These are phyloP conservation scores for Hanseniaspora guilliermondii DNA, from an alignment of 805 yeast genomes.

Conservation along the genomic window DNA sequence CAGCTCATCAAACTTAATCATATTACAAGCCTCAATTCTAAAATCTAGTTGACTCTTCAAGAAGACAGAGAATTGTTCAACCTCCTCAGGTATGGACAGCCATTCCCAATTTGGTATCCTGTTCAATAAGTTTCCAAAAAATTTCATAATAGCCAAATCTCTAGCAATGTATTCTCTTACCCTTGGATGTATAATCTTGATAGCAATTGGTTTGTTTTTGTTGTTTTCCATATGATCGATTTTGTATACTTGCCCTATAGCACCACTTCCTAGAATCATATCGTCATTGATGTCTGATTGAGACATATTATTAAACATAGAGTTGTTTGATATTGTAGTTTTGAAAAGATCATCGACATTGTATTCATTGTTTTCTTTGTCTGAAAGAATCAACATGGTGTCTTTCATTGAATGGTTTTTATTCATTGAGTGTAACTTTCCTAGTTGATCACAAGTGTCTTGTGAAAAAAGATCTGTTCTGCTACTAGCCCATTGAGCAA, in stretches of 20 bases:
- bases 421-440: conserved; percentile 71
- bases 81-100: conserved; percentile 91
- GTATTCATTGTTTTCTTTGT: conserved; percentile 15
- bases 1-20: conserved; percentile 50
- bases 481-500: conserved; percentile 99
- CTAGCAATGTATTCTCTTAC: conserved; percentile 62
- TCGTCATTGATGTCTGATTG: conserved; percentile 35
- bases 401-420: conserved; percentile 52
- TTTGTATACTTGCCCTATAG: conserved; percentile 86
- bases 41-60: conserved; percentile 85
- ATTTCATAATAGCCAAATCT: conserved; percentile 72
- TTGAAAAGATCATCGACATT: not conserved
- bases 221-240: conserved; percentile 44
- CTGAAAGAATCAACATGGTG: conserved; percentile 47
- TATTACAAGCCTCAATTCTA: conserved; percentile 76
- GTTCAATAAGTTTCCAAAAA: conserved; percentile 62
- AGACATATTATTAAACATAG: not conserved
- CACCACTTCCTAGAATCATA: conserved; percentile 88
- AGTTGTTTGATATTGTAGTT: not conserved
- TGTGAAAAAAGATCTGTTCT: conserved; percentile 83
- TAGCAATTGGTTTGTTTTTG: conserved; percentile 41
- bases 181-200: conserved; percentile 84
- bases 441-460: conserved; percentile 64
- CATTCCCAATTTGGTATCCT: conserved; percentile 90
- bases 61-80: conserved; percentile 68